Evolutionary conservation across 352 stramenopile species (phyloP).

Genomic region (Phytophthora capsici): DNA sequence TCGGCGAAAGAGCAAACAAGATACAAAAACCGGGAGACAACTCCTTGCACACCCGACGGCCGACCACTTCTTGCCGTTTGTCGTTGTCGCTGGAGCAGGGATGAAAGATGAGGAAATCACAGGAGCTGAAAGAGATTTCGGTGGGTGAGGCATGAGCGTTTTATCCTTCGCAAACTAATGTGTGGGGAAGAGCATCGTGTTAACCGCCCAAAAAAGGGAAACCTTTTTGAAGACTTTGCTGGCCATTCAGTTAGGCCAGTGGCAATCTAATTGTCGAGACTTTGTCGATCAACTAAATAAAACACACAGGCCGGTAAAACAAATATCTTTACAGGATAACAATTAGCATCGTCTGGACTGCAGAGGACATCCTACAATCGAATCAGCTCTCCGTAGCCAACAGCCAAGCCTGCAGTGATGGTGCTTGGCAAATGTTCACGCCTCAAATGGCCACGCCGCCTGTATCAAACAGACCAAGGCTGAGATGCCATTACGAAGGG

Average conservation of each 20-base stretch:
- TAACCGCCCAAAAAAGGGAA: no score
- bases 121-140: background rate
- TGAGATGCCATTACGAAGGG: slow-evolving; percentile 19
- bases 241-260: no score
- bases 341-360: no score
- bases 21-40: background rate
- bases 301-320: no score
- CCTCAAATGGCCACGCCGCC: background rate
- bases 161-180: background rate
- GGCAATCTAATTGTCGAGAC: no score
- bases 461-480: background rate
- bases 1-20: background rate
- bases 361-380: no score
- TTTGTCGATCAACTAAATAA: no score
- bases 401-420: no score
- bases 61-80: background rate
- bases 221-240: no score
- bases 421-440: no score
- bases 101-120: background rate
- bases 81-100: background rate
- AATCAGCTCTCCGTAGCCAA: no score
- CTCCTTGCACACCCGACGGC: background rate
- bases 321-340: no score
- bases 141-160: background rate
- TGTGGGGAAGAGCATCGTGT: background rate